Evolutionary conservation across 2,329 filamentous ascomycete genomes (phyloP), one percentile per base, ranked within the genome.

Genomic region (Exophiala xenobiotica): DNA sequence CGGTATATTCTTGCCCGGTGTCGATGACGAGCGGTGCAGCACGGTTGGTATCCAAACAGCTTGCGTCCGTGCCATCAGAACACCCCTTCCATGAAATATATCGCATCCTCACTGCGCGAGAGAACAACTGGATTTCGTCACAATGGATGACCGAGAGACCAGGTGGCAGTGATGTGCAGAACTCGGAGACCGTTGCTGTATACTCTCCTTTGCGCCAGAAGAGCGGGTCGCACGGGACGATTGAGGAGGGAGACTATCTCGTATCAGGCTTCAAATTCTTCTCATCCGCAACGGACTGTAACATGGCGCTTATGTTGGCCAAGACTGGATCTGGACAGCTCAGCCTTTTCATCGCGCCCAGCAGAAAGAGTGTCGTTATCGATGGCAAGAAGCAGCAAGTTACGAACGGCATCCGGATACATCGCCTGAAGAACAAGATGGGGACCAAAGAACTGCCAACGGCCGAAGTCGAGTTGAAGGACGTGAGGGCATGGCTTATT

Each of bases 251-350:
- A 20, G 51, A 50, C 37, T 54, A 54, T 18, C 51, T 54, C 3
- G 35, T 54, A 6, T 54, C 42, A 16, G 85, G 85, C 0, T 86
- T 86, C 73, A 87, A 87, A 61, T 87, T 82, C 79, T 85, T 86
- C 68, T 54, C 46, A 3, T 54, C 51, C 2, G 83, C 82, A 0
- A 86, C 82, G 0, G 83, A 86, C 64, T 78, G 78, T 0, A 72
- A 82, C 47, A 83, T 86, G 80, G 73, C 80, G 0, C 72, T 88
- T 6, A 68, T 87, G 1, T 78, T 88, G 6, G 84, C 85, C 1
- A 76, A 76, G 51, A 85, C 82, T 0, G 64, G 68, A 2, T 69
- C 72, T 18, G 73, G 73, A 3, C 72, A 74, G 0, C 69, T 87
- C 3, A 81, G 76, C 39, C 75, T 79, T 2, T 89, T 89, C 65